phyloP scores from a whole-genome alignment of 1,284 basidiomycete genomes.

The Sanghuangporus weigelae region DNA sequence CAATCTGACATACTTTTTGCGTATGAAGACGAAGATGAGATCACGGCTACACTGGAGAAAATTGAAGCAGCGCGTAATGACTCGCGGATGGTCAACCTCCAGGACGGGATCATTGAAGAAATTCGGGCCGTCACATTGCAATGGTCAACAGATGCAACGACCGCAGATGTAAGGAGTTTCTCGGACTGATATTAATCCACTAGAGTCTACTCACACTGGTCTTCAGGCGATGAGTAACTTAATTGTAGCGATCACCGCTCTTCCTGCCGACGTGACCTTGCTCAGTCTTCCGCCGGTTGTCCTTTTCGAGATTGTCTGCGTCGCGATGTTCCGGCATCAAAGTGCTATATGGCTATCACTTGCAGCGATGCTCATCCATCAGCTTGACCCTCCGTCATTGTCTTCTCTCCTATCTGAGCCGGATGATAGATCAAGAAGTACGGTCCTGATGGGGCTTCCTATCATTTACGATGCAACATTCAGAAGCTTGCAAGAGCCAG shows the following conservation, averaged over 20 bases:
- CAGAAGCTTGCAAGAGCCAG: slow-evolving; percentile 46
- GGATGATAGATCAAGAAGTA: slow-evolving; percentile 34
- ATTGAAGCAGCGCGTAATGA: slow-evolving; percentile 62
- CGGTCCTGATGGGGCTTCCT: slow-evolving; percentile 52
- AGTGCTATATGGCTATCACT: slow-evolving; percentile 82
- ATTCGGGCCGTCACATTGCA: slow-evolving; percentile 59
- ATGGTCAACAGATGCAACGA: slow-evolving; percentile 72
- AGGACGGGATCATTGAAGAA: slow-evolving; percentile 57
- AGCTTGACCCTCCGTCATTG: slow-evolving; percentile 69
- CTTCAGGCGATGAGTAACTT: slow-evolving; percentile 69
- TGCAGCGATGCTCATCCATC: slow-evolving; percentile 70
- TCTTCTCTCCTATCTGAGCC: slow-evolving; percentile 37
- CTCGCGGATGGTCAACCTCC: slow-evolving; percentile 53
- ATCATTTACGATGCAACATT: slow-evolving; percentile 61
- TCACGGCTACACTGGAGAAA: slow-evolving; percentile 43
- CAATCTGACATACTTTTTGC: slow-evolving; percentile 64
- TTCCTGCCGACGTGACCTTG: slow-evolving; percentile 68
- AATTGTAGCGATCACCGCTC: slow-evolving; percentile 74
- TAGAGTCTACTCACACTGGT: too few species aligned
- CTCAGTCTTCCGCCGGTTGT: slow-evolving; percentile 77
- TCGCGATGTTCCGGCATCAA: slow-evolving; percentile 66
- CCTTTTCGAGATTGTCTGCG: slow-evolving; percentile 71
- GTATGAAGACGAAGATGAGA: slow-evolving; percentile 51
- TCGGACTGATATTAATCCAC: not conserved
- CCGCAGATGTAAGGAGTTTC: slow-evolving; percentile 59